Evolutionary conservation across 495 filamentous ascomycete genomes (phyloP).

Genomic region (Xylaria nigripes): DNA sequence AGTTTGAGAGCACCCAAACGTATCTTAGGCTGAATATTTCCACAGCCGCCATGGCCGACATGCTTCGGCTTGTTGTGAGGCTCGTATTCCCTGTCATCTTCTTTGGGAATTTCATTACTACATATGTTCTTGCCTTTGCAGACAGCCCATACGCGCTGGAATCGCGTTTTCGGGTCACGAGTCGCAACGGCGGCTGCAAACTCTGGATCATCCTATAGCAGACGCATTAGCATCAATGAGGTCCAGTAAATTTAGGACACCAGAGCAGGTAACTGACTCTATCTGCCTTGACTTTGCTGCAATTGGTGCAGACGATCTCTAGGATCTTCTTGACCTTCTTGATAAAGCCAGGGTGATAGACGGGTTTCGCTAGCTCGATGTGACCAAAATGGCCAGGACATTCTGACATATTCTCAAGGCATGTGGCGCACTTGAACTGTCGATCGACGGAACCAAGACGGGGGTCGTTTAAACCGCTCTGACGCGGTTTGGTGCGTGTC

Average conservation of each 20-base stretch:
- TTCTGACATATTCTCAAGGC: slow-evolving; percentile 85
- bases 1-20: slow-evolving; percentile 77
- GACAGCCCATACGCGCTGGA: slow-evolving; percentile 76
- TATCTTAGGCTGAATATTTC: slow-evolving; percentile 80
- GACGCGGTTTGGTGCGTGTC: slow-evolving; percentile 73
- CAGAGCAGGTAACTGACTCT: slow-evolving; percentile 68
- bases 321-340: slow-evolving; percentile 96
- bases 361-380: slow-evolving; percentile 89
- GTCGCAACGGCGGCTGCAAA: slow-evolving; percentile 72
- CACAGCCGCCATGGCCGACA: slow-evolving; percentile 75
- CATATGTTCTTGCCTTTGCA: slow-evolving; percentile 84
- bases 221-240: slow-evolving; percentile 56
- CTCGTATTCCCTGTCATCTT: slow-evolving; percentile 49
- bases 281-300: slow-evolving; percentile 88
- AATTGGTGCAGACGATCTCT: slow-evolving; percentile 97
- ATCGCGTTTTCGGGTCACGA: slow-evolving; percentile 86
- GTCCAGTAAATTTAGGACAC: slow-evolving; percentile 35
- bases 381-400: slow-evolving; percentile 98
- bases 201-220: slow-evolving; percentile 66
- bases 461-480: slow-evolving; percentile 86
- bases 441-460: slow-evolving; percentile 91
- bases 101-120: slow-evolving; percentile 59
- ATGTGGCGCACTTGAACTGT: slow-evolving; percentile 88
- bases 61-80: slow-evolving; percentile 40
- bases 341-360: slow-evolving; percentile 93